Conservation (phyloP, 441 rosid species). For the Adansonia gregorii region DNA sequence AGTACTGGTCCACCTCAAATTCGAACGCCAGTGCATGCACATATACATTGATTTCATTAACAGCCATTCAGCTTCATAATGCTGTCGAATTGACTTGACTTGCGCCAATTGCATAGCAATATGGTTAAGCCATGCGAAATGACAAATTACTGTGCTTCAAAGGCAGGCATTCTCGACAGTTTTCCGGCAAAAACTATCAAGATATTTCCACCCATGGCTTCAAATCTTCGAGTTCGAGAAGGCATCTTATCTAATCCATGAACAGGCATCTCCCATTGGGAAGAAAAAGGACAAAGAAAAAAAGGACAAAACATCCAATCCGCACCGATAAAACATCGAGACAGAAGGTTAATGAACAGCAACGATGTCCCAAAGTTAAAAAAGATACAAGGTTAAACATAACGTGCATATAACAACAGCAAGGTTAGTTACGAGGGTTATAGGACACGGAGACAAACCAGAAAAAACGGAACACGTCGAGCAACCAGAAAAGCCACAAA, state of each 20-base stretch:
- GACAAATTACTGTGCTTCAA: no score
- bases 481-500: conserved; percentile 23
- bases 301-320: background rate
- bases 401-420: conserved; percentile 28
- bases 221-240: background rate
- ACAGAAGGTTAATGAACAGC: conserved; percentile 26
- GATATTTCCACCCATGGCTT: background rate
- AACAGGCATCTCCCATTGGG: background rate
- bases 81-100: no score
- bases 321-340: background rate
- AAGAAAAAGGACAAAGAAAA: background rate
- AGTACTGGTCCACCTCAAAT: background rate
- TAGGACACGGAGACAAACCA: conserved; percentile 14
- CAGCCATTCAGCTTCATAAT: background rate
- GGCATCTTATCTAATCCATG: background rate
- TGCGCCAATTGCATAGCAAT: no score
- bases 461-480: conserved; percentile 24
- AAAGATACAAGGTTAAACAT: background rate
- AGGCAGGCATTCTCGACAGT: no score
- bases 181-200: background rate
- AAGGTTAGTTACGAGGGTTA: conserved; percentile 37
- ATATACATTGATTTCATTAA: background rate
- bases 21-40: background rate
- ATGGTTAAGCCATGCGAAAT: no score
- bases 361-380: conserved; percentile 16